phyloP scores from a whole-genome alignment of 1,139 yeast genomes.

The Candida sojae region DNA sequence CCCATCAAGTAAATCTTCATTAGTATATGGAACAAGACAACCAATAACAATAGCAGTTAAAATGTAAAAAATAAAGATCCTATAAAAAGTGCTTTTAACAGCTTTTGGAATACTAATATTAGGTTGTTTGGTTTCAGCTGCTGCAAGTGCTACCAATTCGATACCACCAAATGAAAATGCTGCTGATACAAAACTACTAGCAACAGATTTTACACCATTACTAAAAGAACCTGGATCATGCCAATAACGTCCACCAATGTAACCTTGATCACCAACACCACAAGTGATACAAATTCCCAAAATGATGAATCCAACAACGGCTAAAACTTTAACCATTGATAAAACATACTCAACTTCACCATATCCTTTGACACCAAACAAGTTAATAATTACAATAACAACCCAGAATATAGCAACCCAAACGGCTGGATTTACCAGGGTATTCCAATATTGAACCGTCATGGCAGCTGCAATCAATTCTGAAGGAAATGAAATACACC shows the following conservation, averaged over 20 bases:
- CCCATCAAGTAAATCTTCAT: slow-evolving; percentile 37
- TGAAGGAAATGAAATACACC: slow-evolving; percentile 47
- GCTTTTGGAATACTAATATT: slow-evolving; percentile 69
- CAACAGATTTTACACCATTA: slow-evolving; percentile 73
- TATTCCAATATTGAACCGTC: slow-evolving; percentile 45
- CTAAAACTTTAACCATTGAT: slow-evolving; percentile 43
- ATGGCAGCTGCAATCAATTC: slow-evolving; percentile 47
- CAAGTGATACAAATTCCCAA: slow-evolving; percentile 40
- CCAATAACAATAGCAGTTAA: slow-evolving; percentile 49
- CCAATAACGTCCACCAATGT: slow-evolving; percentile 45
- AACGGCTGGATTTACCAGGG: slow-evolving; percentile 37
- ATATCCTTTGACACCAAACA: slow-evolving; percentile 48
- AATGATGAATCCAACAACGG: slow-evolving; percentile 45
- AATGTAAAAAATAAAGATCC: slow-evolving; percentile 62
- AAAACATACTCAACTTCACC: slow-evolving; percentile 48
- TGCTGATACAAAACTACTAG: slow-evolving; percentile 81
- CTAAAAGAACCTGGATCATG: slow-evolving; percentile 49
- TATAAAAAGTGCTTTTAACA: slow-evolving; percentile 73
- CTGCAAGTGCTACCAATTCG: slow-evolving; percentile 72
- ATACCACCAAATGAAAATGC: slow-evolving; percentile 75
- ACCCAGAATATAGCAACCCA: slow-evolving; percentile 47
- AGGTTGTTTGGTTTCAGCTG: slow-evolving; percentile 82
- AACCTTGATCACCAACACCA: slow-evolving; percentile 45
- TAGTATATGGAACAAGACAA: slow-evolving; percentile 44
- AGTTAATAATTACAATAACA: slow-evolving; percentile 36